Evolutionary conservation across 2,329 filamentous ascomycete genomes (phyloP).

Genomic region (Tolypocladium ophioglossoides): DNA sequence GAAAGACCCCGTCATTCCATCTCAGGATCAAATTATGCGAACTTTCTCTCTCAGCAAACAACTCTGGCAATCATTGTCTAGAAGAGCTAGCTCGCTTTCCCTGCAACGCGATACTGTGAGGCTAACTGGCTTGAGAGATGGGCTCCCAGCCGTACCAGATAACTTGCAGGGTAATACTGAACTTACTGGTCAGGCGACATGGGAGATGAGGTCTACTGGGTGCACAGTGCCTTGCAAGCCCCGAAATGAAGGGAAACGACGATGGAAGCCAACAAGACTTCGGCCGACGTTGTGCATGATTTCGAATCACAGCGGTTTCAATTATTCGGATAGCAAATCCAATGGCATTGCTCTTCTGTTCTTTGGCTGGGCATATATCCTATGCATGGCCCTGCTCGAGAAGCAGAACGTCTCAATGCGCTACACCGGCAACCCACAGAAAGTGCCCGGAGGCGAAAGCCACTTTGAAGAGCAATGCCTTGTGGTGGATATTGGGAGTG

Average conservation of each 20-base stretch:
- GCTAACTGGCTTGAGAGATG: neutral
- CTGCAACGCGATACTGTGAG: neutral
- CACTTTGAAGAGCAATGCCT: neutral
- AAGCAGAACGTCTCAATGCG: conserved; percentile 1
- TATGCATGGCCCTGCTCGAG: conserved; percentile 2
- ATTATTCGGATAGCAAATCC: conserved; percentile 1
- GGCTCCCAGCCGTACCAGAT: neutral
- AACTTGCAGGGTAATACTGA: neutral
- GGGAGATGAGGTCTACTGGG: neutral
- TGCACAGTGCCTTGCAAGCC: neutral
- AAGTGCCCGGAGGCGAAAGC: neutral
- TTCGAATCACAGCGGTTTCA: neutral
- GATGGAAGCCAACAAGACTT: neutral
- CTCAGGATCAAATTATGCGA: neutral
- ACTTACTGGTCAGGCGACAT: neutral
- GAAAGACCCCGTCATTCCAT: neutral
- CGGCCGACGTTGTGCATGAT: neutral
- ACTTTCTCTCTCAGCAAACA: neutral
- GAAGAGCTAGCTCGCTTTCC: neutral
- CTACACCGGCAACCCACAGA: neutral
- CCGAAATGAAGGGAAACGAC: neutral
- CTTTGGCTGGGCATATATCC: conserved; percentile 3
- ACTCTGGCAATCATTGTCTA: neutral
- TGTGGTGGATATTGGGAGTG: neutral
- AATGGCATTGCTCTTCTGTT: conserved; percentile 3